Conservation (phyloP, 345 rosid genomes). For the Pseudoturritis turrita region DNA sequence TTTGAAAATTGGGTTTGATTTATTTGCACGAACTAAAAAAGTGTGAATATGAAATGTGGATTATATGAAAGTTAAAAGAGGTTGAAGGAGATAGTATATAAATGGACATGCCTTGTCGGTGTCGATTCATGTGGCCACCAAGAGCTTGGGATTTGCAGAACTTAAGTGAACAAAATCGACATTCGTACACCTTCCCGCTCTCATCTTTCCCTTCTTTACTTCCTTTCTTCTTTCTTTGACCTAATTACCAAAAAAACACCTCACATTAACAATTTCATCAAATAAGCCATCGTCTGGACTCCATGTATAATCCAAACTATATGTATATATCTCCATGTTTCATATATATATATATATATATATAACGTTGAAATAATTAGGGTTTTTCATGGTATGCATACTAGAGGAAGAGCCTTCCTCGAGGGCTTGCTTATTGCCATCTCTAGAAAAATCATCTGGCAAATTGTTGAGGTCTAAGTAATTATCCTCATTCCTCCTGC, state of each 20-base stretch:
- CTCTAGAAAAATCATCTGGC: slow-evolving; percentile 71
- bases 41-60: slow-evolving; percentile 10
- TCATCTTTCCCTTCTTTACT: slow-evolving; percentile 86
- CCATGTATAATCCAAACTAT: neutral
- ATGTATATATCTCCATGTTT: neutral
- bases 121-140: slow-evolving; percentile 99
- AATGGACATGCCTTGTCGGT: slow-evolving; percentile 77
- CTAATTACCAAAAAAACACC: slow-evolving; percentile 30
- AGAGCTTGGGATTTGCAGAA: slow-evolving; percentile 99
- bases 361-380: neutral
- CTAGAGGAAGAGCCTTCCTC: slow-evolving; percentile 73
- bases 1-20: neutral
- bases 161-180: slow-evolving; percentile 99
- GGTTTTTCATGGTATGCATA: slow-evolving; percentile 22
- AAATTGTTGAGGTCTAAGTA: slow-evolving; percentile 96
- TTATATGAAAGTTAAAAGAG: neutral
- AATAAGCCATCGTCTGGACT: neutral
- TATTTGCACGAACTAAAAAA: slow-evolving; percentile 13
- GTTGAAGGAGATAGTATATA: neutral
- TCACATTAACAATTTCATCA: neutral
- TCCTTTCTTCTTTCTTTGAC: slow-evolving; percentile 70
- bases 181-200: slow-evolving; percentile 90
- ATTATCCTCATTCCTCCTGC: slow-evolving; percentile 75
- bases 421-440: slow-evolving; percentile 44
- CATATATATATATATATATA: neutral